Percentiles rank a stretch among this genome's conserved stretches.
These are phyloP conservation scores for Phytopythium oedochilum DNA, from an alignment of 352 stramenopile species.

Conservation along the genomic window DNA sequence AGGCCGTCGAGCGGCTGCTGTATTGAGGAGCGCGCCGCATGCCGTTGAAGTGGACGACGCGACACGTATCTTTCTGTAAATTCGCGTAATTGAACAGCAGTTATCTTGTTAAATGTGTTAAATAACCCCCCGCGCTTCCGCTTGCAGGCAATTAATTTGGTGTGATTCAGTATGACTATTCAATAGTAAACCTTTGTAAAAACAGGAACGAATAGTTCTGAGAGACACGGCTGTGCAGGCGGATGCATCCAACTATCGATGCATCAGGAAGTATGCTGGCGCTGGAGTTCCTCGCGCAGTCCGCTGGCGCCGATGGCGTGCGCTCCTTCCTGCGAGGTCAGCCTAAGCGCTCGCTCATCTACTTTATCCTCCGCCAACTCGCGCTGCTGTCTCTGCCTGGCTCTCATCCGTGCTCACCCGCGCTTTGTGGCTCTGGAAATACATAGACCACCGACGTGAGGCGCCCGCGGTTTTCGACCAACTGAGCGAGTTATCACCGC, in stretches of 20 bases:
- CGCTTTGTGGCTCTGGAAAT: not conserved
- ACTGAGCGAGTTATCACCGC: slow-evolving; percentile 19
- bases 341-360: not conserved
- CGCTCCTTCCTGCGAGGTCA: slow-evolving; percentile 34
- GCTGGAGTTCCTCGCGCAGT: slow-evolving; percentile 26
- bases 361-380: not conserved
- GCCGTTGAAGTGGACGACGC: too few relatives aligned
- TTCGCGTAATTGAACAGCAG: too few relatives aligned
- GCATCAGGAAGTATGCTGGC: slow-evolving; percentile 7
- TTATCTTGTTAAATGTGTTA: too few relatives aligned
- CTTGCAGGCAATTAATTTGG: too few relatives aligned
- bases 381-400: not conserved
- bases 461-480: slow-evolving; percentile 20
- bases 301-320: slow-evolving; percentile 36
- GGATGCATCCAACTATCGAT: too few relatives aligned
- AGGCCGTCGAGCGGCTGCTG: slow-evolving; percentile 22
- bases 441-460: slow-evolving; percentile 33
- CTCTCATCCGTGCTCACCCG: not conserved
- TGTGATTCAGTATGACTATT: too few relatives aligned
- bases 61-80: too few relatives aligned
- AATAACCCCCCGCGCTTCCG: too few relatives aligned
- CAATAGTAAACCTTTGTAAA: too few relatives aligned
- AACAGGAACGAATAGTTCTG: not conserved
- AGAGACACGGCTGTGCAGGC: not conserved
- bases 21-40: slow-evolving; percentile 12